phyloP scores from a whole-genome alignment of 371 early-diverging fungal genomes.

The Mortierella sp. region DNA sequence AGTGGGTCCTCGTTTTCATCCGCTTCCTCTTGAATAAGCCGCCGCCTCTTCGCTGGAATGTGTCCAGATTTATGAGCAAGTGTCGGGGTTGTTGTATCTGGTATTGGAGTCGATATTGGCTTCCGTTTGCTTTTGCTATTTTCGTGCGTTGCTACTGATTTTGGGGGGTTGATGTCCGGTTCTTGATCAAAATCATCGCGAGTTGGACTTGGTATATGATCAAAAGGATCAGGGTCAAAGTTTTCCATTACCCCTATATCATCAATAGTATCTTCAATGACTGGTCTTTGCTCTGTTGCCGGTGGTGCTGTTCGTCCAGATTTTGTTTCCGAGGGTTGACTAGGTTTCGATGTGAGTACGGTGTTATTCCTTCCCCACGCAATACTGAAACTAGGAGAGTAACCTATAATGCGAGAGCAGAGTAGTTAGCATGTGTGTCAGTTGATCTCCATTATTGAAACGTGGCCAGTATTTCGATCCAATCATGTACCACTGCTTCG shows the following conservation, averaged over 20 bases:
- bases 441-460: not conserved
- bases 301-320: not conserved
- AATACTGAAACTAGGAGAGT: constrained; percentile 18
- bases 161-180: not conserved
- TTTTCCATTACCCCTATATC: constrained; percentile 6
- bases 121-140: constrained; percentile 10
- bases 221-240: not conserved
- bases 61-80: not conserved
- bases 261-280: constrained; percentile 14
- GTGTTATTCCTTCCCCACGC: constrained; percentile 29
- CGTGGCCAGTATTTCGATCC: not conserved
- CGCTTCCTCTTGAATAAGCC: constrained; percentile 44
- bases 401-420: constrained; percentile 12
- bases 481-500: constrained; percentile 24
- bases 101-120: not conserved
- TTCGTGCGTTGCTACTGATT: not conserved
- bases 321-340: not conserved
- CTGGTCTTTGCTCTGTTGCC: constrained; percentile 7
- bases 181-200: not conserved
- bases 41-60: constrained; percentile 20
- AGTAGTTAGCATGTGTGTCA: not conserved
- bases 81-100: not conserved
- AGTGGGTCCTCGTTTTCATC: constrained; percentile 49
- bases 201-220: constrained; percentile 8
- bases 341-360: constrained; percentile 5